A percentile compares a stretch with the other conserved stretches of the same genome.
Evolutionary conservation across 257 asterid genomes (phyloP).

Genomic region (Capsicum baccatum): DNA sequence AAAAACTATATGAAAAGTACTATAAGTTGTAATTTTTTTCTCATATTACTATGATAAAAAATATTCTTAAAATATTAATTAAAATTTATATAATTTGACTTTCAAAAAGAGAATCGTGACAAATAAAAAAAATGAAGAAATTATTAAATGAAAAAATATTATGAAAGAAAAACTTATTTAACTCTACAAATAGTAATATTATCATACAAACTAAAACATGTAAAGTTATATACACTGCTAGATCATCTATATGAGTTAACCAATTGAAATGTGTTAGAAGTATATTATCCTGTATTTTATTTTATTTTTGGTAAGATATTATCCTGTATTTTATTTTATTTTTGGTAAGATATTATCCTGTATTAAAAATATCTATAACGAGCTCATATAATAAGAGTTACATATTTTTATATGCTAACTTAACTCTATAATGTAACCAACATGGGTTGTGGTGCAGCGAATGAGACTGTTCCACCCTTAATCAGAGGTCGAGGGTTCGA

Average conservation of each 20-base stretch:
- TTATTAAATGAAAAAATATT: neutral
- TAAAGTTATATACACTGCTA: neutral
- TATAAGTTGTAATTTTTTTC: too few relatives aligned
- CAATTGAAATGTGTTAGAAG: neutral
- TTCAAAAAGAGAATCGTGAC: too few relatives aligned
- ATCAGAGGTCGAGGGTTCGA: too few relatives aligned
- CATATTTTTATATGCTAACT: neutral
- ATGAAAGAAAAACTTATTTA: neutral
- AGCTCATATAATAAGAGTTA: neutral
- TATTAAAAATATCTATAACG: neutral
- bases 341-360: neutral
- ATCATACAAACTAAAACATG: neutral
- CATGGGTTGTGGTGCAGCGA: too few relatives aligned
- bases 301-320: too few relatives aligned
- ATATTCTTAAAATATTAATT: too few relatives aligned
- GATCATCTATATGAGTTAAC: neutral
- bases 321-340: neutral
- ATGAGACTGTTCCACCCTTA: too few relatives aligned
- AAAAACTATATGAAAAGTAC: too few relatives aligned
- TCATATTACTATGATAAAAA: too few relatives aligned
- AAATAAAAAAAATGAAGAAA: too few relatives aligned
- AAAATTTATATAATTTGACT: too few relatives aligned
- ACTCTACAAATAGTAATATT: neutral
- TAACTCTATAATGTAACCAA: neutral
- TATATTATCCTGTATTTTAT: neutral